Evolutionary conservation across 2,329 filamentous ascomycete genomes (phyloP).

Genomic region (Coccinonectria pachysandricola): DNA sequence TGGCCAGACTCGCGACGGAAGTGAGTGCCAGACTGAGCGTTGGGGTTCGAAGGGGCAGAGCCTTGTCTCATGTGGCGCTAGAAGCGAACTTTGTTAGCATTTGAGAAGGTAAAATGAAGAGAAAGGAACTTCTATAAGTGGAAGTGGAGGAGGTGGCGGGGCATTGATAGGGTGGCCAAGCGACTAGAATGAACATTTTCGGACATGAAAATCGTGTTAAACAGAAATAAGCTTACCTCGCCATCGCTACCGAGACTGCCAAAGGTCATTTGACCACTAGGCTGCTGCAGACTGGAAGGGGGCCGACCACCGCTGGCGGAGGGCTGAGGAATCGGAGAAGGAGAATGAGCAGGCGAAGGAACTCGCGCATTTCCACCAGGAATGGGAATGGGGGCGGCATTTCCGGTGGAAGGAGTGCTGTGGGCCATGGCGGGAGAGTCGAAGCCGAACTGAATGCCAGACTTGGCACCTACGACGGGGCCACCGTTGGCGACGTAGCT

Average conservation of each 20-base stretch:
- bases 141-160: too few species aligned
- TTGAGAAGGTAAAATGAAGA: not conserved
- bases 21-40: conserved; percentile 58
- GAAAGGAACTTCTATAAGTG: too few species aligned
- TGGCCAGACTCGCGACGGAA: conserved; percentile 80
- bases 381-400: conserved; percentile 50
- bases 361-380: conserved; percentile 57
- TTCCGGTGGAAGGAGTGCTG: conserved; percentile 51
- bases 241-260: conserved; percentile 75
- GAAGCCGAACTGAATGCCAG: conserved; percentile 74
- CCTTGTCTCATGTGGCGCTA: conserved; percentile 61
- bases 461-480: conserved; percentile 44
- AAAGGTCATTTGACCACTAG: conserved; percentile 62
- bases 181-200: too few species aligned
- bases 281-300: conserved; percentile 62
- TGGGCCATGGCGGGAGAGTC: conserved; percentile 57
- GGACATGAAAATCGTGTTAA: too few species aligned
- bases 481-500: conserved; percentile 71
- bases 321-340: conserved; percentile 86
- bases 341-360: conserved; percentile 76
- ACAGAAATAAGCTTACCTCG: conserved; percentile 44
- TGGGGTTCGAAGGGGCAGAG: conserved; percentile 51
- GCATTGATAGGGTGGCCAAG: too few species aligned
- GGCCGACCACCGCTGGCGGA: conserved; percentile 76
- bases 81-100: conserved; percentile 17